Percentiles rank a stretch among this genome's conserved stretches.
Evolutionary conservation across 2,329 filamentous ascomycete species (phyloP).

Genomic region (Aspergillus quadrilineatus): DNA sequence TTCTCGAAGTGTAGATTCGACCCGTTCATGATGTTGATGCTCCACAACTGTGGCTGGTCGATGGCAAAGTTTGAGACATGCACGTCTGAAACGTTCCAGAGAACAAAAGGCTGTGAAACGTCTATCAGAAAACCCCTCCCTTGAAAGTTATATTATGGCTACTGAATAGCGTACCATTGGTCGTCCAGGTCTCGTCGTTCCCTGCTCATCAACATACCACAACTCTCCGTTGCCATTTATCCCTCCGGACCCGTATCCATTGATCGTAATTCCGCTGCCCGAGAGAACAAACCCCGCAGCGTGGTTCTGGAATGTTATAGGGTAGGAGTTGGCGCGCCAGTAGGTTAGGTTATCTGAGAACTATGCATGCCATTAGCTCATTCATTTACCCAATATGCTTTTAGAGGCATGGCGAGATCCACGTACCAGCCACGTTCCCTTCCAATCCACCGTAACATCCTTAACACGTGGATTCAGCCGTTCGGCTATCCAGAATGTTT

Average conservation of each 20-base stretch:
- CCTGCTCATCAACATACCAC: constrained; percentile 54
- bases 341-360: constrained; percentile 54
- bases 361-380: constrained; percentile 19
- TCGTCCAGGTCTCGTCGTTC: constrained; percentile 49
- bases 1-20: constrained; percentile 55
- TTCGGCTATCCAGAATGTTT: constrained; percentile 53
- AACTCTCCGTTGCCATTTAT: constrained; percentile 56
- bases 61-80: constrained; percentile 54
- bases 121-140: background rate
- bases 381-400: too few relatives aligned
- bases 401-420: background rate
- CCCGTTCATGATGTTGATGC: constrained; percentile 59
- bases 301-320: constrained; percentile 57
- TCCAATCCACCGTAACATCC: constrained; percentile 55
- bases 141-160: background rate
- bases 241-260: constrained; percentile 54
- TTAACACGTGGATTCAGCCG: constrained; percentile 52
- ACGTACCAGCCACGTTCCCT: constrained; percentile 51
- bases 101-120: constrained; percentile 49
- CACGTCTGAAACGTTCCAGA: constrained; percentile 59
- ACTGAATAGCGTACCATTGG: constrained; percentile 41
- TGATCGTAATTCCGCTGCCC: constrained; percentile 52
- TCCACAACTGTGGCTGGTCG: constrained; percentile 54
- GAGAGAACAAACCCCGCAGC: constrained; percentile 54
- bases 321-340: constrained; percentile 57